A percentile compares a stretch with the other conserved stretches of the same genome.
phyloP scores from a whole-genome alignment of 129 eudicot genomes.

The Chrysanthemum seticuspe region DNA sequence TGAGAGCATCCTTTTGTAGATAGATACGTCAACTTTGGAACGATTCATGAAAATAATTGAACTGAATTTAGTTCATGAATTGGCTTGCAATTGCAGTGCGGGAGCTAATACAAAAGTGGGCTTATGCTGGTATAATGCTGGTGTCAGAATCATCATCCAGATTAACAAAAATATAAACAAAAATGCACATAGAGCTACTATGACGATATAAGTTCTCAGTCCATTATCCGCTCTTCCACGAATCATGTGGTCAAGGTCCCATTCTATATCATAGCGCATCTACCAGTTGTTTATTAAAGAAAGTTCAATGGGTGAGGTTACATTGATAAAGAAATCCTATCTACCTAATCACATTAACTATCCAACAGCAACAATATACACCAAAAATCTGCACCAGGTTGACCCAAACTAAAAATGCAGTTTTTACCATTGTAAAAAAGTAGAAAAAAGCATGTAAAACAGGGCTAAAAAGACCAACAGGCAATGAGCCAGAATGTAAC shows the following conservation, averaged over 20 bases:
- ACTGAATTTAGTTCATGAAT: too few relatives aligned
- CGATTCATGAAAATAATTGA: too few relatives aligned
- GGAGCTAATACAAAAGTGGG: too few relatives aligned
- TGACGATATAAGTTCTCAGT: too few relatives aligned
- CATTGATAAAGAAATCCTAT: background rate
- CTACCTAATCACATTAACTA: background rate
- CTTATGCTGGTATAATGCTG: background rate
- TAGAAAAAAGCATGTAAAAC: constrained; percentile 3
- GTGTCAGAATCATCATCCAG: constrained; percentile 11
- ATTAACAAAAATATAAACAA: background rate
- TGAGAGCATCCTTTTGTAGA: too few relatives aligned
- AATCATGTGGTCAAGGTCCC: too few relatives aligned
- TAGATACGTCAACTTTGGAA: too few relatives aligned
- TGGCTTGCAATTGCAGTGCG: too few relatives aligned
- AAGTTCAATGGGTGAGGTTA: background rate
- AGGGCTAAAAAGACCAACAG: background rate
- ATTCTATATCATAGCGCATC: background rate
- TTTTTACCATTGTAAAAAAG: too few relatives aligned
- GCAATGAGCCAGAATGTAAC: background rate
- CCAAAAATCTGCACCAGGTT: background rate
- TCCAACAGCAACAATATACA: background rate
- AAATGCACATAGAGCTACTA: background rate
- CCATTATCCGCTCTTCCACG: too few relatives aligned
- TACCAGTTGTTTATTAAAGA: background rate
- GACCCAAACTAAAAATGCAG: background rate